Percentiles rank a stretch among this genome's conserved stretches.
Evolutionary conservation across 2,329 filamentous ascomycete genomes (phyloP).

Genomic region (Aspergillus sergii): DNA sequence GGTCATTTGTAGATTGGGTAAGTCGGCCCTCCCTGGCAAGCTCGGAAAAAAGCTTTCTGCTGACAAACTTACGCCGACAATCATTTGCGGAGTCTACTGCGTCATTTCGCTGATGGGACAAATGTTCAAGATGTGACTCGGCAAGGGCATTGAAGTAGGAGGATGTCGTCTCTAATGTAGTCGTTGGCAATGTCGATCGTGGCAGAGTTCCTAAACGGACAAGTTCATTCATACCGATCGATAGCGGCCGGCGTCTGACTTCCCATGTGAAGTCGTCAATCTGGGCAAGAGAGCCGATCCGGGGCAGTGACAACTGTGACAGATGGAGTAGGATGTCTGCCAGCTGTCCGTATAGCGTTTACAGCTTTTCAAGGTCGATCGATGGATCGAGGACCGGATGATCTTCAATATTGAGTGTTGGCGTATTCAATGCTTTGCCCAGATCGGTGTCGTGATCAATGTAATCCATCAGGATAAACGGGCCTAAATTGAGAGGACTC

Average conservation of each 20-base stretch:
- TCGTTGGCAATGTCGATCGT: slow-evolving; percentile 18
- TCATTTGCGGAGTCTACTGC: slow-evolving; percentile 31
- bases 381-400: slow-evolving; percentile 12
- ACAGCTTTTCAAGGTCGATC: slow-evolving; percentile 11
- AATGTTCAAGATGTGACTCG: slow-evolving; percentile 46
- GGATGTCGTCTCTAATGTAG: slow-evolving; percentile 34
- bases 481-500: too few relatives aligned
- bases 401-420: background rate
- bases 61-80: slow-evolving; percentile 25
- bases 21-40: slow-evolving; percentile 18
- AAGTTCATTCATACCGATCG: slow-evolving; percentile 48
- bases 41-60: slow-evolving; percentile 23
- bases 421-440: too few relatives aligned
- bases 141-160: slow-evolving; percentile 45
- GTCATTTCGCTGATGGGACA: slow-evolving; percentile 44
- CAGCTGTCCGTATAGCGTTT: slow-evolving; percentile 41
- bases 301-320: slow-evolving; percentile 33
- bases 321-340: slow-evolving; percentile 47
- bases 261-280: slow-evolving; percentile 22
- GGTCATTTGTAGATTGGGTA: background rate
- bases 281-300: slow-evolving; percentile 45
- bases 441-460: too few relatives aligned
- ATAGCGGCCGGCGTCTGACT: slow-evolving; percentile 41
- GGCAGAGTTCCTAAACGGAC: slow-evolving; percentile 28
- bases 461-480: too few relatives aligned